A percentile compares a stretch with the other conserved stretches of the same genome.
Conservation (phyloP, 768 basidiomycete species). For the Terana coerulea region DNA sequence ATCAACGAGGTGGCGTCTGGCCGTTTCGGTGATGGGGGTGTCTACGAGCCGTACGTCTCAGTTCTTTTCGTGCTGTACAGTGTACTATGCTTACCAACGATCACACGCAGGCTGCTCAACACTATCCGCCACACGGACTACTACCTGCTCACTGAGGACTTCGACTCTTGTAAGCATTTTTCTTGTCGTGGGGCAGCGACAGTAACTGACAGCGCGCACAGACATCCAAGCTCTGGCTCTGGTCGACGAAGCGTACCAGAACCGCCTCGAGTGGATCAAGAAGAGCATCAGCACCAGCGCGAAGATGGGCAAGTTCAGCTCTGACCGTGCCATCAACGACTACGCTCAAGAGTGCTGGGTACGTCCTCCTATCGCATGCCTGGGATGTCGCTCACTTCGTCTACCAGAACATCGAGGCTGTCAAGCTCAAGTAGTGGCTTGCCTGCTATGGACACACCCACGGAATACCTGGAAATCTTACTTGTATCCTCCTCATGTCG, state of each 20-base stretch:
- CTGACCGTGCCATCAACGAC: conserved; percentile 87
- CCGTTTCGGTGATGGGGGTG: conserved; percentile 70
- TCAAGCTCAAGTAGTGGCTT: conserved; percentile 14
- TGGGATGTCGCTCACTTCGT: background rate
- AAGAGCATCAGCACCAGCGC: conserved; percentile 84
- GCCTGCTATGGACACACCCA: too few species aligned
- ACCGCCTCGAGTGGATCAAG: conserved; percentile 86
- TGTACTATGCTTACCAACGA: background rate
- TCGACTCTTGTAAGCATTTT: conserved; percentile 73
- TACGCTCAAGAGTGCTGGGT: conserved; percentile 64
- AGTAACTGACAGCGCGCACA: conserved; percentile 21
- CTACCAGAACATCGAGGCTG: conserved; percentile 25
- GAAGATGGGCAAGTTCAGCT: conserved; percentile 98
- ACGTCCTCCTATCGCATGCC: background rate
- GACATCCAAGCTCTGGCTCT: conserved; percentile 80
- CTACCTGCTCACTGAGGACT: conserved; percentile 88
- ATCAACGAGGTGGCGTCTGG: conserved; percentile 74
- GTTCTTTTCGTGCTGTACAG: conserved; percentile 4
- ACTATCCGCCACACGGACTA: conserved; percentile 75
- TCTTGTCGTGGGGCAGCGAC: background rate
- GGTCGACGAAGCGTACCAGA: conserved; percentile 86
- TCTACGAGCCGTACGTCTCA: conserved; percentile 82
- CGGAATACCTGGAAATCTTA: background rate
- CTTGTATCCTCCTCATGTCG: too few species aligned
- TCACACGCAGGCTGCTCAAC: conserved; percentile 52